Evolutionary conservation across 2,329 filamentous ascomycete species (phyloP), one percentile per base, ranked within the genome.

Genomic region (Fusarium sp.): DNA sequence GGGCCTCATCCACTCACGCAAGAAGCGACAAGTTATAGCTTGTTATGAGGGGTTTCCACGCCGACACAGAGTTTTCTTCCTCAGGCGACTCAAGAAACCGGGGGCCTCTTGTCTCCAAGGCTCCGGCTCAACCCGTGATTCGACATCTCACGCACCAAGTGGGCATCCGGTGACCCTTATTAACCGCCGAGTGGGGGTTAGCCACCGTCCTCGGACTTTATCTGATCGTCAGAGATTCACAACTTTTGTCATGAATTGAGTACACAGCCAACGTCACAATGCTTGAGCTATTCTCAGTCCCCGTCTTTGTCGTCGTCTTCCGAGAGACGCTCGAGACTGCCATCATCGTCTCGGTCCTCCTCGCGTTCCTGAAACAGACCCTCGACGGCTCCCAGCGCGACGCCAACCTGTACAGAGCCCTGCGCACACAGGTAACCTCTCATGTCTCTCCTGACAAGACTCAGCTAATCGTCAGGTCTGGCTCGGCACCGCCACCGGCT

Each of bases 251-350:
- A 44, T 28, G 23, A 23, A 23, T 23, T 23, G 23, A 23, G 23
- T 23, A 23, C 28, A 69, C 40, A 23, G 15, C 46, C 23, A 51
- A n/a, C 30, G 15, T 13, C 46, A 80, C 60, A 66, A 91, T 88
- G 83, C 85, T 87, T 66, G 88, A 92, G 77, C 88, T 94, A 58
- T 95, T 95, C 78, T 88, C 92, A 63, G 89, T 94, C 12, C 92
- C 92, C 73, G 90, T 97, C 52, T 97, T 97, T 84, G 94, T 97
- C 83, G 93, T 97, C 79, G 91, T 93, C 82, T 97, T 97, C 79
- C 91, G 94, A 76, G 94, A 97, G 83, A 90, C 90, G 46, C 84
- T 97, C 56, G 94, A 97, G 84, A 92, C 92, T 1, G 91, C 88
- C 75, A 94, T 97, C 77, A 93, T 97, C 74, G 90, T 97, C 66